Evolutionary conservation across 768 basidiomycete genomes (phyloP), one percentile per base, ranked within the genome.

Genomic region (Suillus decipiens): DNA sequence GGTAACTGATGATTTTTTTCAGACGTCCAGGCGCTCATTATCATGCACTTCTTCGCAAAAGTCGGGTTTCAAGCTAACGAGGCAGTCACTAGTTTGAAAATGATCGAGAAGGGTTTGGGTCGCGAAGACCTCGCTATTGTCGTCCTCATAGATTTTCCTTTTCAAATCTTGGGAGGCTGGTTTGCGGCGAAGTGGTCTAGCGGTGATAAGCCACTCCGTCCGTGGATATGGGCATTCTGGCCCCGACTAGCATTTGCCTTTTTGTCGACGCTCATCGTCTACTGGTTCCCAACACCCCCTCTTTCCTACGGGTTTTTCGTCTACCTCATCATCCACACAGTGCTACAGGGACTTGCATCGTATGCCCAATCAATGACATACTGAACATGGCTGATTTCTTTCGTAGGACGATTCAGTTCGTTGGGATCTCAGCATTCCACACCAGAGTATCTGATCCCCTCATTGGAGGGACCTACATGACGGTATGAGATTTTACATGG

Each of bases 401-500:
- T 51, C 3, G 34, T 63, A 96, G 96, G 53, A 98, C 96, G 5
- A 89, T 99, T n/a, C 96, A 99, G 75, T 99, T 99, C 72, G 96
- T 98, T 22, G 95, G 97, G 10, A 95, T 99, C 65, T 93, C 95
- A n/a, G 97, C 97, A 3, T 99, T 99, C 84, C 97, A 99, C 70
- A 98, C 95, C 3, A 87, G 91, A 60, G 89, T 99, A 42, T 95
- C 97, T 0, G 97, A 99, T 72, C 97, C 97, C 0, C 72, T 97
- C 14, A 97, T 99, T 60, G 97, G 97, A 34, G 97, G 97, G 58
- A 99, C 97, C 0, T 99, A 99, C 76, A 99, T 99, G 97, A 99
- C 97, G 14, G 96, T 95, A 70, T 66, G 87, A 77, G 36, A 11
- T 33, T 54, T 54, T 39, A 33, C 36, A 28, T 22, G n/a, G 59